Evolutionary conservation across 805 yeast species (phyloP), one percentile per base, ranked within the genome.

Genomic region (Sugiyamaella valdiviana): DNA sequence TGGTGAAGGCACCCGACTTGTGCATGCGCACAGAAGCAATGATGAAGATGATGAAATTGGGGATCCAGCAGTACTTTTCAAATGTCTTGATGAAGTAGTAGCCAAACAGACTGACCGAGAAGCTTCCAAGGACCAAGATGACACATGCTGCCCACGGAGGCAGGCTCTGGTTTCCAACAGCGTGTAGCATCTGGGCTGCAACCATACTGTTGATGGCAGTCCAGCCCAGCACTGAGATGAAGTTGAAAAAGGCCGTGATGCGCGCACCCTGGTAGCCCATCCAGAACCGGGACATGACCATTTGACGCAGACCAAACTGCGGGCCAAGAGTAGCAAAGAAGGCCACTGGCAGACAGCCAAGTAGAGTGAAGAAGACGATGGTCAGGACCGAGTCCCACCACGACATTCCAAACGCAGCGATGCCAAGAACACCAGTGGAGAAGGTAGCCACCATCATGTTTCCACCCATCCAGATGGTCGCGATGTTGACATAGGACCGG

Each of bases 71-170:
- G 77, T 80, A 86, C 64, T 82, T 83, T 70, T 89, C 96, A 65
- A 84, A 89, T 5, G 71, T 46, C 63, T 89, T 96, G 55, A 89
- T 86, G 50, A 81, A 80, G 52, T 76, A 77, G 74, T 89, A 87
- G 54, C 97, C 97, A 56, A 88, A 85, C 63, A 88, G 75, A 14
- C 95, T 78, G 41, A 90, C 83, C 26, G 83, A 6, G 52, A 85
- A 76, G 46, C 95, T 86, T 52, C 77, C 72, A n/a, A 66, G 36
- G 23, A 85, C 77, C 58, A 90, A 71, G 50, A 89, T 76, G 45
- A 90, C 59, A 67, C 95, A 83, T 26, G 93, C 96, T 35, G 87
- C 96, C 93, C 95, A 85, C 36, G 91, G 85, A 38, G 96, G 96
- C 56, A 83, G 70, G 22, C 70, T 70, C 36, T 69, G 70, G 53